Base-by-base conservation (phyloP, 208 protist species). In the Acanthamoeba castellanii region DNA sequence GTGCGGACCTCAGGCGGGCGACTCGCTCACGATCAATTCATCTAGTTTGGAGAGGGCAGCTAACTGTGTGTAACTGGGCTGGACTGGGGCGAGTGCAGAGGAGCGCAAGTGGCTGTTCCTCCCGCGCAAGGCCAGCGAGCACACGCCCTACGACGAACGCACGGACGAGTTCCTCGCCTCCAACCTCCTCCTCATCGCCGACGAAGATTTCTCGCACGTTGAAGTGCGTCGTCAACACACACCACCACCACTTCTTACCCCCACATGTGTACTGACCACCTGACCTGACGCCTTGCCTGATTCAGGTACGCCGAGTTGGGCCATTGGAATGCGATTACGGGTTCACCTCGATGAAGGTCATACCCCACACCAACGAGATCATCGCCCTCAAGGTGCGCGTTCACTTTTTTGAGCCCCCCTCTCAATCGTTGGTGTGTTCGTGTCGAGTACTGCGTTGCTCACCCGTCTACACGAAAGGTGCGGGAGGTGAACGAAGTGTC, bases 91-190 rank as follows among this genome's bases (percentile, higher is more conserved):
- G n/a, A n/a, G n/a, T n/a, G 66, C 78, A 87, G 78, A 61, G 47
- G 25, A 87, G n/a, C 92, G 91, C 18, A 78, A 93, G 72, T 97
- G 96, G 96, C 95, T 94, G n/a, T 97, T 97, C 88, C 82, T 97
- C 34, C 96, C 96, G 16, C 81, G 96, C 30, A 89, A 93, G 70
- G 94, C 90, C 2, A 96, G 95, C 82, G 72, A 94, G 64, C 97
- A 14, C 30, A 94, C 95, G 20, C 81, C 85, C 27, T 97, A 97
- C 72, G 68, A 96, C 30, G 96, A 97, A 59, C n/a, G 32, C 30
- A 84, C 68, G 27, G 90, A 94, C 47, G 90, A 94, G 90, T 68
- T 61, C 25, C 61, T 94, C 20, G 90, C 66, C 70, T 84, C 90
- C 34, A 94, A 94, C 47, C 72, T 94, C 4, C 72, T 94, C n/a